phyloP scores from a whole-genome alignment of 331 rosid genomes.

The Quercus phellos region DNA sequence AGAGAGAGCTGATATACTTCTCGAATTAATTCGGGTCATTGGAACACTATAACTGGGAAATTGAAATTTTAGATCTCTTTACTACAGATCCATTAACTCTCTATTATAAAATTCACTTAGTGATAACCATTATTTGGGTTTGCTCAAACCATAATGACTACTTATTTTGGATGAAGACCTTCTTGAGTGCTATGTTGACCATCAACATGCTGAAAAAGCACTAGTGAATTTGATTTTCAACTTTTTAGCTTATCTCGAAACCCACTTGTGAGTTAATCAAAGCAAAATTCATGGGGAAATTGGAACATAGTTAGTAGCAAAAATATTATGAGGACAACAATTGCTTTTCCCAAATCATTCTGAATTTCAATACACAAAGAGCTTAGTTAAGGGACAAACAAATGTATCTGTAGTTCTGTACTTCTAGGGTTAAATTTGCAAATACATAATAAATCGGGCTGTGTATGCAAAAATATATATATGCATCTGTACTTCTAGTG shows the following conservation, averaged over 20 bases:
- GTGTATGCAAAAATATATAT: neutral
- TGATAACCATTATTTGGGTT: conserved; percentile 1
- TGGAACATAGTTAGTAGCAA: neutral
- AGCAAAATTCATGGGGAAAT: conserved; percentile 4
- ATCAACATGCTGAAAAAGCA: neutral
- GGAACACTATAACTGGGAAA: neutral
- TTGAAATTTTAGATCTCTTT: neutral
- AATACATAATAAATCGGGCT: neutral
- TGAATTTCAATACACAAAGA: neutral
- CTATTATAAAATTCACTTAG: neutral
- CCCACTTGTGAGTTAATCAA: conserved; percentile 23
- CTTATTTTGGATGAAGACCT: conserved; percentile 1
- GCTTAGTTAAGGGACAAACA: neutral
- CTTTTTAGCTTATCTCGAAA: conserved; percentile 5
- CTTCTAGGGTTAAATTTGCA: neutral
- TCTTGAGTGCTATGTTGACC: conserved; percentile 12
- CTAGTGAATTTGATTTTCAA: neutral
- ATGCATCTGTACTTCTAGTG: no score
- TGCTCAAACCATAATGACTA: conserved; percentile 3
- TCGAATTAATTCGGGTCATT: neutral
- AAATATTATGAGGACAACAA: neutral
- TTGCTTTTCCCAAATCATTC: conserved; percentile 10
- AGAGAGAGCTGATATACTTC: neutral
- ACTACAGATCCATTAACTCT: neutral
- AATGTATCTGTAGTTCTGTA: neutral